phyloP scores from a whole-genome alignment of 2,329 filamentous ascomycete species.

The Pseudonectria buxi region DNA sequence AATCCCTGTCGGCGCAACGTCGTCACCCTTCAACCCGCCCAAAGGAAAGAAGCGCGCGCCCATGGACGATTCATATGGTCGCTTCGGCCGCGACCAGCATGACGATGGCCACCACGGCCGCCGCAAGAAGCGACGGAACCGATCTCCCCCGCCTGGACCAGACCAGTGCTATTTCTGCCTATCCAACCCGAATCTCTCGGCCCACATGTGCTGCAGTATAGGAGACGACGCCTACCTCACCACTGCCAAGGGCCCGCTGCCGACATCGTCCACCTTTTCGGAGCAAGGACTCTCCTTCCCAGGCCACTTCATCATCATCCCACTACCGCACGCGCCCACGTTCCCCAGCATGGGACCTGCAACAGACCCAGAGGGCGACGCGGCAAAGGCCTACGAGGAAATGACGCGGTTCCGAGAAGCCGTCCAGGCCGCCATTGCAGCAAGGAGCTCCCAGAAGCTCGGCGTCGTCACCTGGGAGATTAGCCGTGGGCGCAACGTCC shows the following conservation, averaged over 20 bases:
- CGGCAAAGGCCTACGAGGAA: constrained; percentile 61
- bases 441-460: constrained; percentile 49
- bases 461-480: constrained; percentile 92
- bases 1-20: constrained; percentile 65
- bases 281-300: constrained; percentile 64
- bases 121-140: constrained; percentile 38
- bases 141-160: constrained; percentile 58
- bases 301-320: constrained; percentile 85
- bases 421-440: constrained; percentile 72
- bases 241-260: constrained; percentile 84
- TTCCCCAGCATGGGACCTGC: constrained; percentile 58
- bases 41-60: constrained; percentile 52
- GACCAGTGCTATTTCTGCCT: constrained; percentile 93
- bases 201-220: constrained; percentile 85
- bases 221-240: constrained; percentile 84
- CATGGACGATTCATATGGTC: constrained; percentile 42
- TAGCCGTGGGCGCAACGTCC: constrained; percentile 71
- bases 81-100: constrained; percentile 44
- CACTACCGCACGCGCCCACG: constrained; percentile 73
- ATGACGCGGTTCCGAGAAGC: constrained; percentile 76
- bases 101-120: constrained; percentile 38
- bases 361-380: constrained; percentile 43
- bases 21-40: constrained; percentile 58
- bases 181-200: constrained; percentile 74
- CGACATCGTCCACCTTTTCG: constrained; percentile 60